Percentiles rank a stretch among this genome's conserved stretches.
Evolutionary conservation across 2,329 filamentous ascomycete genomes (phyloP).

Genomic region (Paecilomyces fulvus): DNA sequence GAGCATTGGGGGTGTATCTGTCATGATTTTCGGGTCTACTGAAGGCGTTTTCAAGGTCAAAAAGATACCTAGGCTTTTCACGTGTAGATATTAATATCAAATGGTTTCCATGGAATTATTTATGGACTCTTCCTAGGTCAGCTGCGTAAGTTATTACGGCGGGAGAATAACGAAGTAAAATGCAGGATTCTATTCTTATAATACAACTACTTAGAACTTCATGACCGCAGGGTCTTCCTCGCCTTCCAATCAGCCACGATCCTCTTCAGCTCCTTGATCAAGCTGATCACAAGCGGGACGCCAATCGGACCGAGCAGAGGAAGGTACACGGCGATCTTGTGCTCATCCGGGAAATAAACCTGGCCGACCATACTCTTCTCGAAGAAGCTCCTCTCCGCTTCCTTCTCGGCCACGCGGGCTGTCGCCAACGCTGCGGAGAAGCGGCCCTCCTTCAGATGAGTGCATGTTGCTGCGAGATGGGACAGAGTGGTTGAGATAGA

Average conservation of each 20-base stretch:
- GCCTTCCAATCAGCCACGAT: constrained; percentile 25
- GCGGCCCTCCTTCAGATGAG: constrained; percentile 53
- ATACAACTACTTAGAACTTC: background rate
- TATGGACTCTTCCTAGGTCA: background rate
- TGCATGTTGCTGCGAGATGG: constrained; percentile 70
- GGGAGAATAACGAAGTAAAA: background rate
- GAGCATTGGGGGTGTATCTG: background rate
- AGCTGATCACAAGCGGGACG: constrained; percentile 76
- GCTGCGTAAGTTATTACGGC: background rate
- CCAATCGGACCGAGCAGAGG: constrained; percentile 84
- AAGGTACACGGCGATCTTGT: constrained; percentile 94
- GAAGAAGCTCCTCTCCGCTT: constrained; percentile 91
- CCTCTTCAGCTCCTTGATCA: constrained; percentile 70
- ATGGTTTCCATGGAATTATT: background rate
- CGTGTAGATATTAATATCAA: background rate
- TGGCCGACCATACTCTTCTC: constrained; percentile 99
- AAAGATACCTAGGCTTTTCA: background rate
- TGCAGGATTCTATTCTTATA: background rate
- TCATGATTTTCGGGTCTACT: background rate
- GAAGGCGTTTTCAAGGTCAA: background rate
- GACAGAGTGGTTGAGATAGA: constrained; percentile 72
- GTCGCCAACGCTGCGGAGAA: constrained; percentile 64
- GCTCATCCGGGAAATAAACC: constrained; percentile 96
- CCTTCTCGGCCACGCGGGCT: constrained; percentile 74
- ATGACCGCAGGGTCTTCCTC: constrained; percentile 7